Percentiles rank a stretch among this genome's conserved stretches.
These are phyloP conservation scores for Elsinoe batatas DNA, from an alignment of 2,329 filamentous ascomycete genomes.

Conservation along the genomic window DNA sequence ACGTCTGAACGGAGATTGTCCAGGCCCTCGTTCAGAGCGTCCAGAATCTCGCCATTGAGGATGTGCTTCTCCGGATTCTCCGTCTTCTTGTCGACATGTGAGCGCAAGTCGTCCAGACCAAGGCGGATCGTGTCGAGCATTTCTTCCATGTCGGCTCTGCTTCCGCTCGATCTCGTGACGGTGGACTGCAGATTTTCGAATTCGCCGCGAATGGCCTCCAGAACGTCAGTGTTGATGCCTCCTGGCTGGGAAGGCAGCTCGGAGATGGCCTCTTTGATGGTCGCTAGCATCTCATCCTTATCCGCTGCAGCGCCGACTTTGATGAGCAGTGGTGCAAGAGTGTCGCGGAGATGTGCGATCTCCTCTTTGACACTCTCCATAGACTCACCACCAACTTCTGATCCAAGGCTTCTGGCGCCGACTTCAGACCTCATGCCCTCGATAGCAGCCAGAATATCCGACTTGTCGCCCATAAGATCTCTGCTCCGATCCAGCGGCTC, in stretches of 20 bases:
- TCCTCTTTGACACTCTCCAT: conserved; percentile 58
- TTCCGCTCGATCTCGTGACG: conserved; percentile 30
- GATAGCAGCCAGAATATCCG: conserved; percentile 31
- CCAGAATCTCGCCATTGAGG: conserved; percentile 49
- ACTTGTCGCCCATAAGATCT: conserved; percentile 23
- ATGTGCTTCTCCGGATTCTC: conserved; percentile 44
- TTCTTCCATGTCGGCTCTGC: conserved; percentile 38
- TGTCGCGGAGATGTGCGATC: conserved; percentile 51
- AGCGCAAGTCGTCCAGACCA: conserved; percentile 41
- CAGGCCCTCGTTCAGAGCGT: conserved; percentile 58
- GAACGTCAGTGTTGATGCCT: conserved; percentile 39
- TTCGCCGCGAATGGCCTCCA: conserved; percentile 43
- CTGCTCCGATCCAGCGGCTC: conserved; percentile 3
- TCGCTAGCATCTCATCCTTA: conserved; percentile 55
- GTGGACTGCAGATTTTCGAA: conserved; percentile 39
- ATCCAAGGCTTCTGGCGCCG: conserved; percentile 27
- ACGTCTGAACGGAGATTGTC: conserved; percentile 68
- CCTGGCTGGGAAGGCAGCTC: conserved; percentile 16
- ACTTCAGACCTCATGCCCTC: conserved; percentile 33
- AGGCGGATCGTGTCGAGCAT: conserved; percentile 40
- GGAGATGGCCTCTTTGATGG: conserved; percentile 44
- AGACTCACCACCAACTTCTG: conserved; percentile 35
- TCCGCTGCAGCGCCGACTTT: conserved; percentile 37
- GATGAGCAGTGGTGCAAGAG: conserved; percentile 43
- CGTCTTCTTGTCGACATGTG: conserved; percentile 43